Evolutionary conservation across 441 rosid species (phyloP).

Genomic region (Bocquillonia castaneifolia): DNA sequence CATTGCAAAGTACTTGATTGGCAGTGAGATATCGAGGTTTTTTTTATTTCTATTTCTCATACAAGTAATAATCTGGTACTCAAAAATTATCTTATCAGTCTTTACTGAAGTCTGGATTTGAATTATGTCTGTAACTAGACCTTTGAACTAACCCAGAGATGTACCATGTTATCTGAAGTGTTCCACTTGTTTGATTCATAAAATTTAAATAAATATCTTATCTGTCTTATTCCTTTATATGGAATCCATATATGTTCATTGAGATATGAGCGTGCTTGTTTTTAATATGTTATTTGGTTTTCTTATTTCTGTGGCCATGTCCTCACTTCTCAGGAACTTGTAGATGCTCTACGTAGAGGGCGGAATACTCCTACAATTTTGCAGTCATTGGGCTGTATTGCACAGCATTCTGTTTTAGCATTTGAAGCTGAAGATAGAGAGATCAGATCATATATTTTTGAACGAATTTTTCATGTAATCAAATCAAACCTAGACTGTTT

Average conservation of each 20-base stretch:
- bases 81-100: too few relatives aligned
- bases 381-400: constrained; percentile 88
- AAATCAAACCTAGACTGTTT: constrained; percentile 24
- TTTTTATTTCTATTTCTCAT: too few relatives aligned
- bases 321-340: constrained; percentile 54
- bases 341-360: constrained; percentile 56
- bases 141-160: not conserved
- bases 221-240: constrained; percentile 1
- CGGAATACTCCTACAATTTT: constrained; percentile 66
- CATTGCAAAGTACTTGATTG: too few relatives aligned
- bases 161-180: not conserved
- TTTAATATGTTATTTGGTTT: not conserved
- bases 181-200: not conserved
- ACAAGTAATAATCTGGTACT: too few relatives aligned
- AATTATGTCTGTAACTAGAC: not conserved
- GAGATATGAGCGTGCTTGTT: not conserved
- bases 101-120: too few relatives aligned
- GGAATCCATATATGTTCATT: not conserved
- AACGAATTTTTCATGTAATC: constrained; percentile 57
- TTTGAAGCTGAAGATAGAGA: constrained; percentile 56
- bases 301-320: not conserved
- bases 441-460: constrained; percentile 47
- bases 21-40: too few relatives aligned
- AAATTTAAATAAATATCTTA: not conserved
- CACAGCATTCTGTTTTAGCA: constrained; percentile 59